Evolutionary conservation across 2,329 filamentous ascomycete genomes (phyloP), one percentile per base, ranked within the genome.

Genomic region (Curvularia spicifera): DNA sequence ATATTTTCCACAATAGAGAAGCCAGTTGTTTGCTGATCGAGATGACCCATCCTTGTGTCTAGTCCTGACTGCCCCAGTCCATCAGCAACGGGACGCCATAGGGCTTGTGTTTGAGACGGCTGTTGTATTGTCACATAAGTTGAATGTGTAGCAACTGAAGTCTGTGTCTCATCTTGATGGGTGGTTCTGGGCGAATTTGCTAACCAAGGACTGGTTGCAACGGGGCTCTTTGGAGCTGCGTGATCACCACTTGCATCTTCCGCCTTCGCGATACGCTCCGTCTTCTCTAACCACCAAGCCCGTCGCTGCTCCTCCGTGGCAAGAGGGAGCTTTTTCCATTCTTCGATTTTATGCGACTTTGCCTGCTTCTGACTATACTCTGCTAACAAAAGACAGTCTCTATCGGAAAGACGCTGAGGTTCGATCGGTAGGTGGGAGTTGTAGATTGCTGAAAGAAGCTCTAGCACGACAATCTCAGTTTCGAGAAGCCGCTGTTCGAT

Each of bases 401-500:
- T 37, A 9, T 63, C 47, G 15, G 56, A 53, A 18, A 64, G 44
- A 31, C 46, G 58, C 10, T 59, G 52, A 20, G 53, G 45, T 13
- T 57, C 49, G 15, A 65, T 57, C 13, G 59, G 54, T 15, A 50
- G 28, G 2, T 57, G 59, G 42, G 55, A 51, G 3, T 58, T 60
- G 29, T 67, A 61, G n/a, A 65, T 39, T 8, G 57, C 42, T 15
- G 64, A 61, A 7, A 67, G 56, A 10, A 68, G 56, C 33, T 69
- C 68, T 20, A 70, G 43, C 10, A 63, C 50, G 5, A 67, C 56
- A 5, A 65, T n/a, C 44, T 70, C 68, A 7, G 63, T 66, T 29
- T 71, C 67, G 2, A 66, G 26, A 5, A 71, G 63, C 18, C 67
- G 61, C 46, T 67, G 62, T 49, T 71, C 68, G 29, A 71, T 55